Evolutionary conservation across 2,329 filamentous ascomycete genomes (phyloP).

Genomic region (Arthrobotrys iridis): DNA sequence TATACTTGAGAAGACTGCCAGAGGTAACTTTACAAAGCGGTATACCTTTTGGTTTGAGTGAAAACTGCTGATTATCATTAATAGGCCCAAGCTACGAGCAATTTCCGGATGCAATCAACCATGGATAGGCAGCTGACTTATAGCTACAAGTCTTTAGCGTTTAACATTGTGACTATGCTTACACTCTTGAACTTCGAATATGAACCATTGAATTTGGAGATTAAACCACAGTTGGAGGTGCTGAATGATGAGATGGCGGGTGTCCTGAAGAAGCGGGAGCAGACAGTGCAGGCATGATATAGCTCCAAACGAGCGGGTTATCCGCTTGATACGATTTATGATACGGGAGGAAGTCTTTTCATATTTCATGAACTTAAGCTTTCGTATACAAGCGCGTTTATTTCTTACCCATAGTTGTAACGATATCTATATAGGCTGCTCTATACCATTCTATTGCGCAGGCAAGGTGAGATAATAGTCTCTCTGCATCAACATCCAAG

Average conservation of each 20-base stretch:
- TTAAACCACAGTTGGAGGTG: constrained; percentile 39
- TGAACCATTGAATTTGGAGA: constrained; percentile 28
- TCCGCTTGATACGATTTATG: neutral
- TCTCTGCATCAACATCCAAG: constrained; percentile 67
- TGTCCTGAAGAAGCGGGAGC: constrained; percentile 39
- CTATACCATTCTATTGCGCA: constrained; percentile 17
- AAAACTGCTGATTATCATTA: neutral
- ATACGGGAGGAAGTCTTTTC: neutral
- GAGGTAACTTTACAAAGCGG: constrained; percentile 14
- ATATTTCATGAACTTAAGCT: neutral
- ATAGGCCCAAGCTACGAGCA: constrained; percentile 39
- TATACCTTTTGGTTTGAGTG: neutral
- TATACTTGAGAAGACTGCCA: constrained; percentile 44
- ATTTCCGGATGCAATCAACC: constrained; percentile 41
- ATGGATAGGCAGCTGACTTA: constrained; percentile 44
- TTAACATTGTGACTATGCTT: constrained; percentile 45
- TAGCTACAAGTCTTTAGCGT: constrained; percentile 41
- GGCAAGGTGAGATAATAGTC: constrained; percentile 32
- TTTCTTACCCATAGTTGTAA: neutral
- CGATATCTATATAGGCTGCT: neutral
- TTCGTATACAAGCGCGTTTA: neutral
- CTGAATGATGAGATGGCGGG: constrained; percentile 46
- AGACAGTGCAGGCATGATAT: constrained; percentile 18
- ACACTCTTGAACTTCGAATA: constrained; percentile 33
- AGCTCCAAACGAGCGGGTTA: neutral